These are phyloP conservation scores for Chytriomyces confervae DNA, from an alignment of 192 early-diverging fungal genomes.

Conservation along the genomic window DNA sequence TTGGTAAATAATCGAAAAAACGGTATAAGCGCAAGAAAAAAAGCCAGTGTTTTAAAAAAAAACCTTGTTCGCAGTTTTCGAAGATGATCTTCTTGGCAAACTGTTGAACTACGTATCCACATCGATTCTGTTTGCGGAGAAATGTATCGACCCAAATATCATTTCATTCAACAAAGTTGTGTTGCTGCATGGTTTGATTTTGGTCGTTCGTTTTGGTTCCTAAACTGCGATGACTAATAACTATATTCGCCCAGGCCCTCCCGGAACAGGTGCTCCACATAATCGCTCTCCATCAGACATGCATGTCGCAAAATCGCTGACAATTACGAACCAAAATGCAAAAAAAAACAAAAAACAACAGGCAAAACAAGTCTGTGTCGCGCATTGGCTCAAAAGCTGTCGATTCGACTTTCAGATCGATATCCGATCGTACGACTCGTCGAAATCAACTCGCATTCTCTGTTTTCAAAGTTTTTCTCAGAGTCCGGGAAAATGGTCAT, in stretches of 20 bases:
- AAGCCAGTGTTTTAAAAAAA: background rate
- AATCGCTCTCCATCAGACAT: background rate
- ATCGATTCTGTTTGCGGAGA: slow-evolving; percentile 67
- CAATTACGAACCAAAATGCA: background rate
- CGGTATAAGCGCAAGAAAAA: too few species aligned
- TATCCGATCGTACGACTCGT: slow-evolving; percentile 62
- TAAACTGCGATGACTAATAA: background rate
- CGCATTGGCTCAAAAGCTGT: slow-evolving; percentile 67
- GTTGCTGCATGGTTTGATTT: slow-evolving; percentile 58
- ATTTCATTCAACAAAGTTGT: slow-evolving; percentile 67
- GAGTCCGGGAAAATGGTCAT: slow-evolving; percentile 68
- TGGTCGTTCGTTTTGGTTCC: background rate
- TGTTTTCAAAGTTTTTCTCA: slow-evolving; percentile 81
- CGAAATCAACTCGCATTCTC: slow-evolving; percentile 75
- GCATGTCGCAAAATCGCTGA: background rate
- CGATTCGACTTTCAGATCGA: slow-evolving; percentile 62
- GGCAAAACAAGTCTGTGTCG: slow-evolving; percentile 73
- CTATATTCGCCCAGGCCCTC: slow-evolving; percentile 49
- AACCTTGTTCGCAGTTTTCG: slow-evolving; percentile 52
- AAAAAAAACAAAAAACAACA: slow-evolving; percentile 33
- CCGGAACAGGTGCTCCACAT: slow-evolving; percentile 43
- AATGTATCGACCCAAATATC: slow-evolving; percentile 57
- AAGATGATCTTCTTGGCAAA: slow-evolving; percentile 56
- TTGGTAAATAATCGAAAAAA: background rate
- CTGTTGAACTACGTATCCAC: slow-evolving; percentile 70